phyloP scores from a whole-genome alignment of 2,329 filamentous ascomycete genomes.

The Albophoma yamanashiensis region DNA sequence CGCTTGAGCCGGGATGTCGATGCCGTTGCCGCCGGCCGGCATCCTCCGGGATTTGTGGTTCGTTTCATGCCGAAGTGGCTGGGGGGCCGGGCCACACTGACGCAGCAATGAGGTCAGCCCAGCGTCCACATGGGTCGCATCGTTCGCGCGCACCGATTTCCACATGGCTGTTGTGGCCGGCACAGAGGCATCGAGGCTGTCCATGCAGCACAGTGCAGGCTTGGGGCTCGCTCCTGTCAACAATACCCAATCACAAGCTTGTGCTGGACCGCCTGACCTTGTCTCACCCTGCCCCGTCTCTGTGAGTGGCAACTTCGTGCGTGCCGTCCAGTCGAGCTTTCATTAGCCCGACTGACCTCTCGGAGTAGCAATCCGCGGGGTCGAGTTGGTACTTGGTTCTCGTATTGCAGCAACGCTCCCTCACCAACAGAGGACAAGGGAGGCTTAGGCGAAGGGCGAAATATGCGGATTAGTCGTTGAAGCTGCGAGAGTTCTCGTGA shows the following conservation, averaged over 20 bases:
- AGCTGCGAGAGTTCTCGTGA: background rate
- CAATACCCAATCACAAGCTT: slow-evolving; percentile 1
- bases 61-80: too few relatives aligned
- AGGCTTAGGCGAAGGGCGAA: background rate
- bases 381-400: background rate
- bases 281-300: slow-evolving; percentile 2
- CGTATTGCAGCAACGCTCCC: background rate
- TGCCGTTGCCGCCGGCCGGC: too few relatives aligned
- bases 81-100: too few relatives aligned
- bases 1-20: too few relatives aligned
- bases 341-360: background rate
- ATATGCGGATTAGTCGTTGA: background rate
- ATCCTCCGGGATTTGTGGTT: too few relatives aligned
- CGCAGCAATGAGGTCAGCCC: too few relatives aligned
- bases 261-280: slow-evolving; percentile 2
- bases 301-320: background rate
- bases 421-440: background rate
- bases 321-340: background rate
- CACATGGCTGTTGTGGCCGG: background rate
- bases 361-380: background rate
- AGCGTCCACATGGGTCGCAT: too few relatives aligned
- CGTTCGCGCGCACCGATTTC: too few relatives aligned
- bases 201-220: background rate
- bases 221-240: background rate
- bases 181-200: background rate